These are phyloP conservation scores for Entoloma clypeatum DNA, from an alignment of 1,284 basidiomycete genomes.

Conservation along the genomic window DNA sequence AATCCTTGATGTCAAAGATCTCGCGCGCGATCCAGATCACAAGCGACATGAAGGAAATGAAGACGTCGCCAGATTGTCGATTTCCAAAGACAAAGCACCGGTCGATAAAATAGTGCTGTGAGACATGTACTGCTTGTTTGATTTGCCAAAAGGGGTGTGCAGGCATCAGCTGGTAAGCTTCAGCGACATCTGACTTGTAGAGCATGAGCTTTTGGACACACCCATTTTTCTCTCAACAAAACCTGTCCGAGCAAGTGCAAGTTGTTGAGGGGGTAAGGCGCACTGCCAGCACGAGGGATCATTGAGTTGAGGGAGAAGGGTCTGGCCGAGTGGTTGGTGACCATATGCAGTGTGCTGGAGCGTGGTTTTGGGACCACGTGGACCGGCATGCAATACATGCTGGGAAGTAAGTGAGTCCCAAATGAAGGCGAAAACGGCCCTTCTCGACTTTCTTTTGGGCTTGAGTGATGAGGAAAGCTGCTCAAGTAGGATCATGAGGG, in stretches of 20 bases:
- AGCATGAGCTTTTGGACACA: conserved; percentile 15
- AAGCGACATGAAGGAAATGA: conserved; percentile 1
- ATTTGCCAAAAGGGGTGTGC: conserved; percentile 28
- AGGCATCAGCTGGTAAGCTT: conserved; percentile 30
- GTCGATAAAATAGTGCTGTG: not conserved
- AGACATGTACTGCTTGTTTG: not conserved
- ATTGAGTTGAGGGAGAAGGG: conserved; percentile 27
- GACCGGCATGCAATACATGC: conserved; percentile 36
- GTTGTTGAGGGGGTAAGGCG: conserved; percentile 19
- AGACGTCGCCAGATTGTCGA: not conserved
- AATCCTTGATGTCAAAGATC: too few species aligned
- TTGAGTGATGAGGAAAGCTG: too few species aligned
- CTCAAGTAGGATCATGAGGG: too few species aligned
- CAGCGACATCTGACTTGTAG: conserved; percentile 31
- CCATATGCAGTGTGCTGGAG: conserved; percentile 28
- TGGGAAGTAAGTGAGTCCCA: conserved; percentile 32
- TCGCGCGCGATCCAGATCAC: too few species aligned
- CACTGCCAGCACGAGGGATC: conserved; percentile 21
- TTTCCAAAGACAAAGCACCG: not conserved
- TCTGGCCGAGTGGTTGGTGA: conserved; percentile 34
- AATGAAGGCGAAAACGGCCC: too few species aligned
- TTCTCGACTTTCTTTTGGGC: too few species aligned
- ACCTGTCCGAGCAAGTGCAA: conserved; percentile 17
- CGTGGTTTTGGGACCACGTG: conserved; percentile 32
- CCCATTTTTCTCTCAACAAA: conserved; percentile 11